Evolutionary conservation across 192 early-diverging fungal genomes (phyloP).

Genomic region (Backusella psychrophila): DNA sequence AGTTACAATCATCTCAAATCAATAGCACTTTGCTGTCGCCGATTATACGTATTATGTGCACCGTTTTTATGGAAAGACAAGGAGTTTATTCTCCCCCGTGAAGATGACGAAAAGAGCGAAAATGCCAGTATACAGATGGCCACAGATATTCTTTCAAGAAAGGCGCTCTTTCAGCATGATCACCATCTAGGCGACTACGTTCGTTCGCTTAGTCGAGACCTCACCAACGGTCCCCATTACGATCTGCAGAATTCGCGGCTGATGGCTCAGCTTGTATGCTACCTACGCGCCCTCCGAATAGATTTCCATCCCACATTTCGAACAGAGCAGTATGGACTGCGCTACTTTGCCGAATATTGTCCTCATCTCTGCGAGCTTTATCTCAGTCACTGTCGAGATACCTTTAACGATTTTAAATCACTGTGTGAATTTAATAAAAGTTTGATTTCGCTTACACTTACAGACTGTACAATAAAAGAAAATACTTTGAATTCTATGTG

Average conservation of each 20-base stretch:
- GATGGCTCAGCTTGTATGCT: conserved; percentile 31
- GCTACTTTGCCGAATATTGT: conserved; percentile 28
- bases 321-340: conserved; percentile 27
- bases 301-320: conserved; percentile 29
- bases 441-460: conserved; percentile 18
- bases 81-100: conserved; percentile 35
- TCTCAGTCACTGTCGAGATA: conserved; percentile 34
- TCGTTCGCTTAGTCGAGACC: conserved; percentile 28
- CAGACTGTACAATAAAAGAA: conserved; percentile 27
- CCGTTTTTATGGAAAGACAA: conserved; percentile 37
- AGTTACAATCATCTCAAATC: conserved; percentile 19
- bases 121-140: conserved; percentile 17
- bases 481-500: conserved; percentile 7
- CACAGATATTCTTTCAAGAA: conserved; percentile 25
- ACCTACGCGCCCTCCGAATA: conserved; percentile 28
- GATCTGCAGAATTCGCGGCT: conserved; percentile 29
- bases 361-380: conserved; percentile 26
- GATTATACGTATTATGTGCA: conserved; percentile 24
- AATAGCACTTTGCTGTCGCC: conserved; percentile 25
- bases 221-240: conserved; percentile 22
- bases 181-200: conserved; percentile 27
- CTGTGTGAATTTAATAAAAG: conserved; percentile 11
- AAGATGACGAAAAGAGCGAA: conserved; percentile 17
- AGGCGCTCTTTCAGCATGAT: conserved; percentile 16
- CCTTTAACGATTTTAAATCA: conserved; percentile 30